Evolutionary conservation across 73 alveolate species (phyloP), one percentile per base, ranked within the genome.

Genomic region (Durusdinium trenchii): DNA sequence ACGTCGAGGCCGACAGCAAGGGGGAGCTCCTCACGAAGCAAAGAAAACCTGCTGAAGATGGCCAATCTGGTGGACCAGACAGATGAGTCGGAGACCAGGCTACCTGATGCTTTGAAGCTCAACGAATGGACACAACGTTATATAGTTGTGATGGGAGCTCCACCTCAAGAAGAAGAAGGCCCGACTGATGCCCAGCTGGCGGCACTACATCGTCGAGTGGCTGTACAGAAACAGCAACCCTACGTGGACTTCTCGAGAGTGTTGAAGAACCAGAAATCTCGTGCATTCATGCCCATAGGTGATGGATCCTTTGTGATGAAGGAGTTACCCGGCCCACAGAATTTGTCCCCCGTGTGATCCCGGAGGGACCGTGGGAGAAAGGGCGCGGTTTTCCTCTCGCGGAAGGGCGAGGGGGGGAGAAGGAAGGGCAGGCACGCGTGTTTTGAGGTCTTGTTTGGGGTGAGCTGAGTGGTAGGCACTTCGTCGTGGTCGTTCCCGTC

Each of bases 21-120:
- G 5, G 47, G 20, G 82, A 16, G 30, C 9, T 26, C n/a, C n/a
- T 69, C 82, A 69, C 62, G 85, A 0, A 12, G 51, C 0, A 85
- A 85, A 14, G 94, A 85, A 1, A 47, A 42, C 1, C 60, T 85
- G 10, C 40, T 85, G 94, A 85, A 85, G 81, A 85, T 85, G 94
- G 3, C 57, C 1, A 4, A 2, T 0, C 30, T 85, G 61, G 16
- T 85, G 20, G 94, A 85, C 28, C 94, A 85, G 45, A 28, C 57
- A 0, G 94, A 85, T 23, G 94, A 85, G 0, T 36, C 60, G 0
- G 94, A 85, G 18, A 54, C 54, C 3, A 18, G 35, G 0, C 94
- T 79, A 1, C 81, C 94, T 0, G 1, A 60, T 0, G n/a, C 35
- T 3, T 51, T 10, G 26, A 6, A 50, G 16, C 60, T 47, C 54